phyloP scores from a whole-genome alignment of 179 eudicot species.

The Spergularia azorica region DNA sequence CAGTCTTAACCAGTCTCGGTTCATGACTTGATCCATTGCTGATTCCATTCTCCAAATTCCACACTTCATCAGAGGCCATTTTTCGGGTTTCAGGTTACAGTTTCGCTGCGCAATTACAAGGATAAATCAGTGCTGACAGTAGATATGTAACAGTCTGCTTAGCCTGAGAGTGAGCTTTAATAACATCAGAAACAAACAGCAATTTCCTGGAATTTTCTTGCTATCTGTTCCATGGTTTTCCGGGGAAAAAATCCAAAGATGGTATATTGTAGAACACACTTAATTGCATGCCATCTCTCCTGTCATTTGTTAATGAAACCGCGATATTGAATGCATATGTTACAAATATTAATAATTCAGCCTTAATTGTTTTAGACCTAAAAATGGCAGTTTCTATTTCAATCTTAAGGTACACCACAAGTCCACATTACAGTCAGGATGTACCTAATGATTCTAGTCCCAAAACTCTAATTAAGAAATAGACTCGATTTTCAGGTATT shows the following conservation, averaged over 20 bases:
- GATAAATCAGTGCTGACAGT: neutral
- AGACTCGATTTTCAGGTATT: neutral
- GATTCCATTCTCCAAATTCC: constrained; percentile 33
- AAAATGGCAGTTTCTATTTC: neutral
- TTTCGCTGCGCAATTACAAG: constrained; percentile 10
- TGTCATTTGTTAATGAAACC: constrained; percentile 14
- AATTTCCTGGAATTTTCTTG: constrained; percentile 47
- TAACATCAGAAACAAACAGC: constrained; percentile 16
- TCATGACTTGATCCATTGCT: constrained; percentile 25
- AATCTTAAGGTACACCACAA: neutral
- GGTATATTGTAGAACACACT: neutral
- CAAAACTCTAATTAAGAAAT: neutral
- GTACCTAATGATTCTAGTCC: neutral
- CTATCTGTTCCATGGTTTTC: constrained; percentile 8
- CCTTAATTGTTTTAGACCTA: constrained; percentile 1
- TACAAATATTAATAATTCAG: neutral
- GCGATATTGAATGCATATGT: constrained; percentile 19
- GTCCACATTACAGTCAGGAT: neutral
- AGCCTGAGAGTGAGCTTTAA: constrained; percentile 4
- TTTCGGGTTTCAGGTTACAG: constrained; percentile 18
- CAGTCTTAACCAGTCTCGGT: constrained; percentile 32
- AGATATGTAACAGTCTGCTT: constrained; percentile 2
- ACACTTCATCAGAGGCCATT: constrained; percentile 34
- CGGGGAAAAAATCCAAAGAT: neutral
- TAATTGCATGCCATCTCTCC: neutral